These are phyloP conservation scores for Ascobolus immersus DNA, from an alignment of 495 filamentous ascomycete species.

Conservation along the genomic window DNA sequence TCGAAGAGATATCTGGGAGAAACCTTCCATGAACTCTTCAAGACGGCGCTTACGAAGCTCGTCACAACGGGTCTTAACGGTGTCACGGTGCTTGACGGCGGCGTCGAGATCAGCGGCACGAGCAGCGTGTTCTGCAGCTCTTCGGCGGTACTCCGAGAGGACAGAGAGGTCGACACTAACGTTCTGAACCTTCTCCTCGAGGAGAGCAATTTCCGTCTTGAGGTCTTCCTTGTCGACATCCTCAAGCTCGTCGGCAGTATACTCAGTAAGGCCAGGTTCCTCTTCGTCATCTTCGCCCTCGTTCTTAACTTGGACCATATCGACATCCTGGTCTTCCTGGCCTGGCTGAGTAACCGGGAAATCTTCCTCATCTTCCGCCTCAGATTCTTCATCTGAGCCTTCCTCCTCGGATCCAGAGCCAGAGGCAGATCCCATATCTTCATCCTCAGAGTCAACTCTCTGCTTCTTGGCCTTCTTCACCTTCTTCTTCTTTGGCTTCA, in stretches of 20 bases:
- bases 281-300: slow-evolving; percentile 13
- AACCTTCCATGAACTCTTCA: slow-evolving; percentile 97
- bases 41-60: slow-evolving; percentile 69
- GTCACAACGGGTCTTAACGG: slow-evolving; percentile 70
- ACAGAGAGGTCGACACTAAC: slow-evolving; percentile 73
- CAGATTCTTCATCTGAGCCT: slow-evolving; percentile 7
- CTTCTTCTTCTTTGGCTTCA: slow-evolving; percentile 13
- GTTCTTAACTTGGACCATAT: background rate
- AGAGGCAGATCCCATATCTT: too few relatives aligned
- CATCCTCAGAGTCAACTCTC: background rate
- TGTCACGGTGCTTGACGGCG: slow-evolving; percentile 51
- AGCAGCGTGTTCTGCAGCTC: slow-evolving; percentile 61
- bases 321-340: background rate
- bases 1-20: slow-evolving; percentile 75
- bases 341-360: background rate
- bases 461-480: slow-evolving; percentile 1
- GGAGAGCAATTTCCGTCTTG: slow-evolving; percentile 61
- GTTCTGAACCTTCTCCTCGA: slow-evolving; percentile 84
- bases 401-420: slow-evolving; percentile 6
- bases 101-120: slow-evolving; percentile 54
- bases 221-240: slow-evolving; percentile 75
- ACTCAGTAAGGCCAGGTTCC: slow-evolving; percentile 39
- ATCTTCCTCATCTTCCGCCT: slow-evolving; percentile 5
- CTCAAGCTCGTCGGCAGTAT: slow-evolving; percentile 72
- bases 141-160: slow-evolving; percentile 73